These are phyloP conservation scores for Silene uniflora DNA, from an alignment of 148 eudicot genomes.

Conservation along the genomic window DNA sequence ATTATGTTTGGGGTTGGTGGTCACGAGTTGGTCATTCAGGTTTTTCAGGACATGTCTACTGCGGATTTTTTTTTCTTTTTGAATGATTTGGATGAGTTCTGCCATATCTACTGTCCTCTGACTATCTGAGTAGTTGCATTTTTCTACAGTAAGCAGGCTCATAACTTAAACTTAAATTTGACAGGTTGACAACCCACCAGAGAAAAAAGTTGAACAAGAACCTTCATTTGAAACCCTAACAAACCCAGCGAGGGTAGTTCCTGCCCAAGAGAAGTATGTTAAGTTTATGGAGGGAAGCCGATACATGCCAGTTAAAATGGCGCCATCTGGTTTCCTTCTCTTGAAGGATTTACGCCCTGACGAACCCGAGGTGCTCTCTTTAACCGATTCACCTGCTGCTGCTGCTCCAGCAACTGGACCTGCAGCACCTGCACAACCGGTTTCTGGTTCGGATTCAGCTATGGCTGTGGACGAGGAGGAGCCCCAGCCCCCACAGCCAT, in stretches of 20 bases:
- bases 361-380: constrained; percentile 77
- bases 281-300: constrained; percentile 82
- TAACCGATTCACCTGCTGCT: constrained; percentile 76
- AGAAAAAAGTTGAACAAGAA: constrained; percentile 85
- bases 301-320: constrained; percentile 74
- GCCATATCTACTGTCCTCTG: no score
- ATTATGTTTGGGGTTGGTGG: no score
- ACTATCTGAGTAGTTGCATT: no score
- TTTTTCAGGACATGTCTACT: not conserved
- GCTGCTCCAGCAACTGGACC: constrained; percentile 41
- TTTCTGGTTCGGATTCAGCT: constrained; percentile 35
- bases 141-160: no score
- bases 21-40: not conserved
- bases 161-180: constrained; percentile 11
- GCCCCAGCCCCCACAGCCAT: constrained; percentile 93
- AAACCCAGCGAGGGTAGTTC: constrained; percentile 95
- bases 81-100: no score
- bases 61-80: not conserved
- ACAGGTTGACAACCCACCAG: constrained; percentile 69
- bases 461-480: constrained; percentile 95
- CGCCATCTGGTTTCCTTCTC: constrained; percentile 86
- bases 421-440: constrained; percentile 47
- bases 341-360: constrained; percentile 70
- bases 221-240: constrained; percentile 64
- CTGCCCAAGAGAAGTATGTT: constrained; percentile 78